Base-by-base conservation (phyloP, 2,329 filamentous ascomycete species). In the Emergomyces orientalis region DNA sequence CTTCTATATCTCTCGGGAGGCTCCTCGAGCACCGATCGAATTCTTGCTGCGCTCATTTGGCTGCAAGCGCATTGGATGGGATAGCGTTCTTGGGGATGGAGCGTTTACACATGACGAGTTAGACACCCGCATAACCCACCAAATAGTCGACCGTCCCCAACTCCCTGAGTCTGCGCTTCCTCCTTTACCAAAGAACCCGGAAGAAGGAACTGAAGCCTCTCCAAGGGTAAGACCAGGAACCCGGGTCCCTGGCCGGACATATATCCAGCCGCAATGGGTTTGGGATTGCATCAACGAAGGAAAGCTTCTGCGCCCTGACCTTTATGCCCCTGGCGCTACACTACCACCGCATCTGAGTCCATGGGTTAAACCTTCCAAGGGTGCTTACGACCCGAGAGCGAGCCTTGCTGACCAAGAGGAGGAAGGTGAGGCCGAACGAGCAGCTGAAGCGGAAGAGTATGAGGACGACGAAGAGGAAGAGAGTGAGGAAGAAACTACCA, bases 281-380 rank as follows among this genome's bases (percentile, higher is more conserved):
- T 99, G 94, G 94, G 94, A 99, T 73, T 93, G 90, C 71, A 80
- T 96, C 74, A 99, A 99, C 74, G 90, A 94, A 55, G 90, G 91
- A 66, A 91, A 93, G 76, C 80, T 99, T 62, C 87, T 97, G 74
- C 84, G 89, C 67, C 86, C 92, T 39, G 91, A 97, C 72, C 78
- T 92, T 43, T 99, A 99, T 71, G 90, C 88, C 0, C 94, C 94
- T 1, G 94, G 94, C 22, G 88, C 92, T 22, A 87, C 90, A 68
- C 81, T 99, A 39, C 94, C 94, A 27, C 94, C 94, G 14, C 94
- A 99, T 81, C 77, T 99, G 69, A 97, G 92, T 75, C 94, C 94
- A 32, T 99, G 96, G 82, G 91, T 97, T 67, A 93, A 92, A 82
- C 83, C 85, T 65, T 88, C 87, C 64, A 88, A 88, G 73, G 92